Evolutionary conservation across 2,329 filamentous ascomycete species (phyloP), one percentile per base, ranked within the genome.

Genomic region (Dactylonectria macrodidyma): DNA sequence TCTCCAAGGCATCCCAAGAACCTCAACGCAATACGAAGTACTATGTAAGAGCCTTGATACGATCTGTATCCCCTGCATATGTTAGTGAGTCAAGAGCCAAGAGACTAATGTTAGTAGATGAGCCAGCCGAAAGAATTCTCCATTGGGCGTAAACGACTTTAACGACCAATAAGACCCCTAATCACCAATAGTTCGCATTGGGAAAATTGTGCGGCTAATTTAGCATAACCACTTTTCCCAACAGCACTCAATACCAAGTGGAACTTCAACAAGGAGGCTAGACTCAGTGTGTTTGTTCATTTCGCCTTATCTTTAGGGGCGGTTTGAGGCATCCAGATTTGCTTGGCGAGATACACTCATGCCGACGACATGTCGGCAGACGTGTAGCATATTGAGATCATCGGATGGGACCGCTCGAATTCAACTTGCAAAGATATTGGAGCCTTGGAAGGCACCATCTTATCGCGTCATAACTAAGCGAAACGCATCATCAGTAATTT

Each of bases 201-300:
- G 11, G 51, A 36, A 52, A 14, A 36, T 54, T 22, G 33, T 11
- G n/a, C n/a, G 19, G 34, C 33, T 22, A 22, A 33, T n/a, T n/a
- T 30, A 54, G 51, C 30, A 30, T 54, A 54, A 54, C 22, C 7
- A 36, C 30, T 36, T 52, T 52, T 36, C 3, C 51, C n/a, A n/a
- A 30, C n/a, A 9, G 22, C 19, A n/a, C 8, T 11, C 33, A 36
- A 44, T 14, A 8, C 7, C 41, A 44, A n/a, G n/a, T 54, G 9
- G 26, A 12, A 30, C 26, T 30, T 7, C 16, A 22, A 26, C 5
- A 30, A 16, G 33, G n/a, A 36, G 34, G 33, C 51, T 54, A 22
- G 14, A 19, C 51, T 36, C 33, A n/a, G 16, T 36, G 51, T 12
- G 11, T 19, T 54, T 11, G 30, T 12, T 36, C 51, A 22, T 11